A percentile compares a stretch with the other conserved stretches of the same genome.
These are phyloP conservation scores for Mrakia frigida DNA, from an alignment of 768 basidiomycete genomes.

Conservation along the genomic window DNA sequence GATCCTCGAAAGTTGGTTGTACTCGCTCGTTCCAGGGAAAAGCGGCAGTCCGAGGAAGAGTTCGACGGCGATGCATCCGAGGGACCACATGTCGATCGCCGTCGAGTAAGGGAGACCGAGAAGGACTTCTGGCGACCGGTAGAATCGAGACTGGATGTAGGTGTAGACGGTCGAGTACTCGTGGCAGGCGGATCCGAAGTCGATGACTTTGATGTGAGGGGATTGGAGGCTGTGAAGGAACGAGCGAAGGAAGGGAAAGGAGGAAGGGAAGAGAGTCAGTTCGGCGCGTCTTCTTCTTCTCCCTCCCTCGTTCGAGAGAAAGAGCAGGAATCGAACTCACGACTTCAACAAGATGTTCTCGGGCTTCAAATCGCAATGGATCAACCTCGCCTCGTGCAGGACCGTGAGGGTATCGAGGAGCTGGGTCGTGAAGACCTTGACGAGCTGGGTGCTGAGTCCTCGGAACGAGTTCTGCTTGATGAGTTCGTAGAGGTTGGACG, in stretches of 20 bases:
- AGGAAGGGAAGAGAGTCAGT: background rate
- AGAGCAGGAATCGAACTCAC: slow-evolving; percentile 50
- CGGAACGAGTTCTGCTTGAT: slow-evolving; percentile 99
- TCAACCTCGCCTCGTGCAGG: slow-evolving; percentile 88
- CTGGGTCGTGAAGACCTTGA: slow-evolving; percentile 97
- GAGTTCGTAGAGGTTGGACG: slow-evolving; percentile 95
- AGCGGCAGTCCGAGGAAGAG: slow-evolving; percentile 92
- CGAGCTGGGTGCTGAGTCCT: slow-evolving; percentile 89
- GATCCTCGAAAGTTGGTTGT: slow-evolving; percentile 94
- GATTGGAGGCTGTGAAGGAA: slow-evolving; percentile 68
- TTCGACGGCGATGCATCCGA: slow-evolving; percentile 97
- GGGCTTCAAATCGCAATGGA: slow-evolving; percentile 97
- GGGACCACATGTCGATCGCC: slow-evolving; percentile 98
- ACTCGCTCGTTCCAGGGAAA: slow-evolving; percentile 98
- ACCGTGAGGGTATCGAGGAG: slow-evolving; percentile 85
- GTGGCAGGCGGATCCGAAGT: slow-evolving; percentile 98
- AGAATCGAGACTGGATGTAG: slow-evolving; percentile 98
- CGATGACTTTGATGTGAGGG: slow-evolving; percentile 97
- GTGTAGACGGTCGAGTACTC: slow-evolving; percentile 99
- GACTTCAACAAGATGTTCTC: slow-evolving; percentile 97
- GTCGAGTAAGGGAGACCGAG: slow-evolving; percentile 90
- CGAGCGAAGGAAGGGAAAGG: background rate
- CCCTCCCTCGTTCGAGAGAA: background rate
- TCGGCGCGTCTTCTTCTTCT: too few species aligned
- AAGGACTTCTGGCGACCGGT: slow-evolving; percentile 94